Percentiles rank a stretch among this genome's conserved stretches.
These are phyloP conservation scores for Populus ilicifolia DNA, from an alignment of 345 rosid genomes.

Conservation along the genomic window DNA sequence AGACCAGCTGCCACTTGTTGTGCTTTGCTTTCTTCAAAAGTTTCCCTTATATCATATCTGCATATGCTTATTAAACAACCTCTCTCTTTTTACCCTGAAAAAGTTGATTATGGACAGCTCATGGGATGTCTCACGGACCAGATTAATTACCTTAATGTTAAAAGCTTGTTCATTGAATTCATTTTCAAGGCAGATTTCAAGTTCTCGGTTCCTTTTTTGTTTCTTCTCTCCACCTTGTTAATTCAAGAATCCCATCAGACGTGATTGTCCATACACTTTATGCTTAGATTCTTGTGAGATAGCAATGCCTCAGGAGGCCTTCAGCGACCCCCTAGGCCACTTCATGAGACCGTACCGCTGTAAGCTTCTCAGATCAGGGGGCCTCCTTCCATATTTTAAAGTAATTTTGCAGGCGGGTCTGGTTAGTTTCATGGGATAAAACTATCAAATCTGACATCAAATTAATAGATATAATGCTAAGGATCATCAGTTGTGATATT, in stretches of 20 bases:
- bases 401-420: too few species aligned
- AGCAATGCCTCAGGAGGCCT: background rate
- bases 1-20: conserved; percentile 13
- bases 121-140: background rate
- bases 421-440: too few species aligned
- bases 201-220: background rate
- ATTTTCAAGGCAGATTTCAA: too few species aligned
- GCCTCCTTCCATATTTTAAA: too few species aligned
- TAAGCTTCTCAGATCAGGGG: background rate
- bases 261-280: conserved; percentile 5
- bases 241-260: background rate
- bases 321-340: background rate
- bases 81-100: background rate
- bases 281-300: background rate
- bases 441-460: too few species aligned
- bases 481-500: too few species aligned
- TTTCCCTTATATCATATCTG: background rate
- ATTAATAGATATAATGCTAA: too few species aligned
- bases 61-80: background rate
- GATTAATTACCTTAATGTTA: background rate
- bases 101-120: conserved; percentile 6
- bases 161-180: background rate
- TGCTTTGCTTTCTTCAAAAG: conserved; percentile 7
- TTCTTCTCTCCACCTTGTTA: background rate
- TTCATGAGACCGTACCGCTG: background rate